Percentiles rank a stretch among this genome's conserved stretches.
These are phyloP conservation scores for Blakeslea trispora DNA, from an alignment of 371 early-diverging fungal genomes.

Conservation along the genomic window DNA sequence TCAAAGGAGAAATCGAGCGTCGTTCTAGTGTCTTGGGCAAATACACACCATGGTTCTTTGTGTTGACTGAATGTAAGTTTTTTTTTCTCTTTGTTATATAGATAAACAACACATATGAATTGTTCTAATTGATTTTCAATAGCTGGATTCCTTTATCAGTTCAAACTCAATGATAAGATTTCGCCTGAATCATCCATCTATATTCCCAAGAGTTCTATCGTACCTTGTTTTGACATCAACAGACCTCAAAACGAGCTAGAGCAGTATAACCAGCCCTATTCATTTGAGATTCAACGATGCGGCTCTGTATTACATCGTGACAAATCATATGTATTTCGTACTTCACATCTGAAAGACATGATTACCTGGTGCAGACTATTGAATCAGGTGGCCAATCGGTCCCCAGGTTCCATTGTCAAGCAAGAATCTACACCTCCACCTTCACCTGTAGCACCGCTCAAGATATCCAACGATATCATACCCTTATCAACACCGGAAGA, in stretches of 20 bases:
- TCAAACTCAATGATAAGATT: slow-evolving; percentile 36
- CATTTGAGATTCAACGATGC: slow-evolving; percentile 20
- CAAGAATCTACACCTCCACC: slow-evolving; percentile 9
- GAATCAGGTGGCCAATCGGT: slow-evolving; percentile 5
- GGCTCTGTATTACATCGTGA: slow-evolving; percentile 22
- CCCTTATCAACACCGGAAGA: neutral
- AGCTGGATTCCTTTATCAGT: slow-evolving; percentile 47
- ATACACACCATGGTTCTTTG: slow-evolving; percentile 33
- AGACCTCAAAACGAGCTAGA: neutral
- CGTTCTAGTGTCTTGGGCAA: slow-evolving; percentile 37
- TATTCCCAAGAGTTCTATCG: slow-evolving; percentile 27
- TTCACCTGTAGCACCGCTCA: neutral
- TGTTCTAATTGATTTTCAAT: no score
- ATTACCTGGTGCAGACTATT: slow-evolving; percentile 14
- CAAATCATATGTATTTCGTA: slow-evolving; percentile 19
- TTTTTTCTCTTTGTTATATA: no score
- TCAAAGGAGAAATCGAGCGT: slow-evolving; percentile 40
- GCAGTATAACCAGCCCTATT: neutral
- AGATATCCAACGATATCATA: neutral
- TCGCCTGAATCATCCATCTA: slow-evolving; percentile 40
- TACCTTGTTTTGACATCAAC: slow-evolving; percentile 11
- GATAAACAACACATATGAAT: no score
- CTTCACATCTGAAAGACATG: slow-evolving; percentile 7
- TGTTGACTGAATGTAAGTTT: slow-evolving; percentile 41
- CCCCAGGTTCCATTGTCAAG: neutral